Conservation (phyloP, 75 land plant genomes). For the Selaginella moellendorffii region DNA sequence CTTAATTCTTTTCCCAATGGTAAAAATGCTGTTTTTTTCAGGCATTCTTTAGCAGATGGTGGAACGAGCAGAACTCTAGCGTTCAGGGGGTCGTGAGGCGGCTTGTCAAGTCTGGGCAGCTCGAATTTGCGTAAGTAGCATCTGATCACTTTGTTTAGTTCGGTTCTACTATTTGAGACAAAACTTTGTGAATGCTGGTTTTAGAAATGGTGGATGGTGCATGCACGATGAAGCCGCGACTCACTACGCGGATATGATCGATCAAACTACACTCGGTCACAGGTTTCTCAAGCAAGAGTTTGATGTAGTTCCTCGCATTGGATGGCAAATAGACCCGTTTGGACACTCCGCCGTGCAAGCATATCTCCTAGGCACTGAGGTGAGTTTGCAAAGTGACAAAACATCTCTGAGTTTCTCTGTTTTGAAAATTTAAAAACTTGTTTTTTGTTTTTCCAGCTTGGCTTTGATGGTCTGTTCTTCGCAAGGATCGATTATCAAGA, state of each 20-base stretch:
- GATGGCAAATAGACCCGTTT: conserved; percentile 99
- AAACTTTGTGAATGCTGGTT: no score
- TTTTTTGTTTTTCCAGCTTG: conserved; percentile 46
- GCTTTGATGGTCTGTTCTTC: conserved; percentile 90
- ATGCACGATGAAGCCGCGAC: conserved; percentile 91
- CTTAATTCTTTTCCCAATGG: no score
- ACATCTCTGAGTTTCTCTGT: no score
- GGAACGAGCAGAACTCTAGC: not conserved
- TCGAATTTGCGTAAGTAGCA: not conserved
- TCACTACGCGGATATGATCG: conserved; percentile 95
- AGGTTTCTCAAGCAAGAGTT: conserved; percentile 57
- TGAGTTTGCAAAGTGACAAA: conserved; percentile 10
- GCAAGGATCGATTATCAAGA: conserved; percentile 97
- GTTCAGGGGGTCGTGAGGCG: not conserved
- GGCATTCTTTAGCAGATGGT: not conserved
- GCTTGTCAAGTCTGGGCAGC: not conserved
- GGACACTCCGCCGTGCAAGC: conserved; percentile 84
- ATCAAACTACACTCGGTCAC: conserved; percentile 89
- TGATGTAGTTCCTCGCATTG: conserved; percentile 47
- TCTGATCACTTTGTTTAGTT: not conserved
- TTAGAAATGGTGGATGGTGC: conserved; percentile 92
- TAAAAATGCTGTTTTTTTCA: not conserved
- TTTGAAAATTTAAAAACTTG: no score
- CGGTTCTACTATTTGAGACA: no score
- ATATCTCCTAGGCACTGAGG: conserved; percentile 80